Base-by-base conservation (phyloP, 129 eudicot genomes). In the Artemisia argyi region DNA sequence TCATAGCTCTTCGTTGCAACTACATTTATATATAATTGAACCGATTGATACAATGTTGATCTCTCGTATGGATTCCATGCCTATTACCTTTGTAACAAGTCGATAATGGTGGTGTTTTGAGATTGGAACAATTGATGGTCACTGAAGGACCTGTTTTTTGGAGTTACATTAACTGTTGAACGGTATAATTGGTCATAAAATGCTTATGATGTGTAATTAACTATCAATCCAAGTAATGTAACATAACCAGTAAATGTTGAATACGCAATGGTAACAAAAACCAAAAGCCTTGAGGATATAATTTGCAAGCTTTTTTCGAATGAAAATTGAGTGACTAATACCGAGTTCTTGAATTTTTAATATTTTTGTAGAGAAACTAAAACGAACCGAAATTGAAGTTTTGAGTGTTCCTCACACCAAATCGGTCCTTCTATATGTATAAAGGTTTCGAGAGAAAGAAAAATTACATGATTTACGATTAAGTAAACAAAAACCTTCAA, bases 11-110 rank as follows among this genome's bases (percentile, higher is more conserved):
- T 58, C 13, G 35, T 58, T 58, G 68, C 50, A 14, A 64, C 53
- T 64, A 9, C n/a, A 35, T 63, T 62, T 63, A 63, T 63, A 35
- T 63, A 7, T 30, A 63, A 15, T 35, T 15, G 18, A 63, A n/a
- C 22, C 26, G 51, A 39, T 63, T 63, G 0, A 62, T 32, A 61
- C 42, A 30, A 61, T 61, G 12, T n/a, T 7, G 50, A 7, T 35
- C 46, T 32, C 24, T 15, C 6, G 1, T 35, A 18, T 7, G 16
- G 5, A 57, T 39, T 39, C 46, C 57, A 28, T 9, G 46, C 15
- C 28, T 60, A 42, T 47, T 26, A 48, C 11, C 50, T 51, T 51
- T 73, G 71, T 73, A 51, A 62, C 71, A 50, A 30, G 11, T 50
- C 7, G 57, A 44, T 71, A 17, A 44, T 71, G 11, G n/a, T 16